Evolutionary conservation across 2,329 filamentous ascomycete species (phyloP), one percentile per base, ranked within the genome.

Genomic region (Knufia petricola): DNA sequence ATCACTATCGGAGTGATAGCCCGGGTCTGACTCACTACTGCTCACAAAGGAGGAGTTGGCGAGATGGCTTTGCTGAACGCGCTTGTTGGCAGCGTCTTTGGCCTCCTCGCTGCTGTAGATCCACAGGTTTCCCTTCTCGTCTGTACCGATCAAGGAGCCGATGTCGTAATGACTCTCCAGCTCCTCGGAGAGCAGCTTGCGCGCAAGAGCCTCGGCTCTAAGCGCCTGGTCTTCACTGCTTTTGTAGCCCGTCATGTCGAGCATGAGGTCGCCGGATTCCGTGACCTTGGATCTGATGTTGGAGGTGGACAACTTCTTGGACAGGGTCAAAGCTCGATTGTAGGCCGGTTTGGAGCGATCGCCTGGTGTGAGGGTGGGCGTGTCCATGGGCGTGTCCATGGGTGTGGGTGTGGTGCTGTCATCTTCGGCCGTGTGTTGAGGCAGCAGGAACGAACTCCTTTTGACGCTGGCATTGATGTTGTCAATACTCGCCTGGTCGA

Each of bases 31-130:
- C 6, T 82, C 76, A 26, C 87, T 86, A 66, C 96, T 89, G n/a
- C 81, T 78, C 15, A 78, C 77, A 31, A 80, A 71, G 3, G 60
- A 62, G n/a, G 68, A 69, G 10, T 67, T 64, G 2, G 73, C 67
- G 54, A 82, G 67, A 3, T 71, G 68, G 21, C 70, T 70, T 51
- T 81, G 63, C 1, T 70, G 68, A 2, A 74, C 72, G 58, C 75
- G 73, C 31, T 84, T 82, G 70, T 83, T 83, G 26, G 90, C 90
- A 4, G 85, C 84, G 59, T 92, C 84, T 62, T 95, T 96, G 20
- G 92, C 88, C 61, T 95, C 89, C 65, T 96, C 89, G 59, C 89
- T 96, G 68, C 88, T 92, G 69, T 98, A 98, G 57, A 98, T 96
- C 90, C 92, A 96, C n/a, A 98, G 74, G 60, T 98, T 98, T 4